Conservation (phyloP, 352 stramenopile species). For the Lagenidium giganteum region DNA sequence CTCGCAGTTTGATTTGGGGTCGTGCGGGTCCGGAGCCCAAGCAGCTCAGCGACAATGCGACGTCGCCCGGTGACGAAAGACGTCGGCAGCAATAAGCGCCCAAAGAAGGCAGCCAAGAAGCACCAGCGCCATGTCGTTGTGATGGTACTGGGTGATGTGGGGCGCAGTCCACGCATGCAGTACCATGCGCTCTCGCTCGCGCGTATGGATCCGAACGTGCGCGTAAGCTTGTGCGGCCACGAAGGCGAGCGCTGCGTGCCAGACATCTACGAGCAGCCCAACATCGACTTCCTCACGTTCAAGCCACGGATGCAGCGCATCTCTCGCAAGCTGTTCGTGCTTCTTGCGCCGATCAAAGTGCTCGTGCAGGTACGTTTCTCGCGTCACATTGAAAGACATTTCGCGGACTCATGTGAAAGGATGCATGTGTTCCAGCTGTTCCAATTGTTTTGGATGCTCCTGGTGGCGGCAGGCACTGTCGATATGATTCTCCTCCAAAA, state of each 20-base stretch:
- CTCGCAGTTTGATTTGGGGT: no score
- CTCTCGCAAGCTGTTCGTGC: constrained; percentile 46
- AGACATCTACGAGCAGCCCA: constrained; percentile 34
- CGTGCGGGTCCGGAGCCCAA: no score
- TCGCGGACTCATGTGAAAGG: not conserved
- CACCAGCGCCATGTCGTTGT: constrained; percentile 66
- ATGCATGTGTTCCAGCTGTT: constrained; percentile 31
- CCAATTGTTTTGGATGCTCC: constrained; percentile 79
- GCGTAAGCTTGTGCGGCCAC: constrained; percentile 91
- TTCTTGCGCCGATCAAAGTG: constrained; percentile 78
- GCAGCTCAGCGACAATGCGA: constrained; percentile 15
- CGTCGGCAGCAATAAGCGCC: constrained; percentile 4
- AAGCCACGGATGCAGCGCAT: constrained; percentile 38
- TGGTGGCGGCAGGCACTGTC: constrained; percentile 58
- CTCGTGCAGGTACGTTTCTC: constrained; percentile 30
- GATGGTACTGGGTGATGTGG: constrained; percentile 92
- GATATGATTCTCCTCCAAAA: constrained; percentile 98
- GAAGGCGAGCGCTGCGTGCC: constrained; percentile 76
- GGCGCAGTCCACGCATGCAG: constrained; percentile 97
- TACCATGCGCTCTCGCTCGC: constrained; percentile 96
- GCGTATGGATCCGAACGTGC: constrained; percentile 34
- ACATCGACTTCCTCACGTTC: constrained; percentile 66
- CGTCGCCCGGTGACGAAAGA: constrained; percentile 15
- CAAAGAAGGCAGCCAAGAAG: not conserved
- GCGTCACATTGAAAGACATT: not conserved